Conservation (phyloP, 176 grass and related monocot genomes). For the Thinopyrum elongatum region DNA sequence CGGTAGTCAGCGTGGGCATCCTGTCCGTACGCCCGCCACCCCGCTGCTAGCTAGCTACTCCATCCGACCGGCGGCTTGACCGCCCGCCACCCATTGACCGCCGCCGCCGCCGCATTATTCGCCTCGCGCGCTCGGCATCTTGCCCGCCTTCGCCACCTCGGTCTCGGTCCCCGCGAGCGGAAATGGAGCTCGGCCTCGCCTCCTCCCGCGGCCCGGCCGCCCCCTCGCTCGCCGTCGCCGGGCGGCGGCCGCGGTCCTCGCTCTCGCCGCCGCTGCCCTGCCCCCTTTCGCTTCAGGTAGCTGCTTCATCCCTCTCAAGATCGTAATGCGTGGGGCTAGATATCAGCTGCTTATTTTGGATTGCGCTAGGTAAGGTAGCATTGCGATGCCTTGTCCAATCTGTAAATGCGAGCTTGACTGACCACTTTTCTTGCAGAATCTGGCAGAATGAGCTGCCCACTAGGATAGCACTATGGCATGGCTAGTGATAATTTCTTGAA, state of each 20-base stretch:
- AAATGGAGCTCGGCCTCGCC: constrained; percentile 43
- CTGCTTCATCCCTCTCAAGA: not conserved
- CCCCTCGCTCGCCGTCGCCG: not conserved
- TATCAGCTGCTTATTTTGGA: not conserved
- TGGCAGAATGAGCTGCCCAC: not conserved
- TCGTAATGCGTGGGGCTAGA: not conserved
- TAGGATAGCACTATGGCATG: not conserved
- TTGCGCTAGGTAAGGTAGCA: not conserved
- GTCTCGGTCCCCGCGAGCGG: not conserved
- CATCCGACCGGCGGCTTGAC: not conserved
- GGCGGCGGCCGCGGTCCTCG: not conserved
- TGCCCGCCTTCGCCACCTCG: not conserved
- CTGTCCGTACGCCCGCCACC: not conserved
- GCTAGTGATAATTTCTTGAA: not conserved
- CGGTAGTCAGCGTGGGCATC: not conserved
- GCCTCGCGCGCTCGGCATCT: not conserved
- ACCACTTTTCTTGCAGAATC: not conserved
- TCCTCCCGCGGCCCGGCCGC: not conserved
- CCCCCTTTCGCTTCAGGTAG: constrained; percentile 22
- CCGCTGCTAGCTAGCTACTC: too few relatives aligned
- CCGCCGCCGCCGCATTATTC: not conserved
- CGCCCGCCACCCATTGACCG: not conserved
- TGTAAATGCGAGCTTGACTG: not conserved
- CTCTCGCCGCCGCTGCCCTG: not conserved
- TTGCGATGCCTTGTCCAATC: not conserved